Base-by-base conservation (phyloP, 331 rosid genomes). In the Malus hybrid region DNA sequence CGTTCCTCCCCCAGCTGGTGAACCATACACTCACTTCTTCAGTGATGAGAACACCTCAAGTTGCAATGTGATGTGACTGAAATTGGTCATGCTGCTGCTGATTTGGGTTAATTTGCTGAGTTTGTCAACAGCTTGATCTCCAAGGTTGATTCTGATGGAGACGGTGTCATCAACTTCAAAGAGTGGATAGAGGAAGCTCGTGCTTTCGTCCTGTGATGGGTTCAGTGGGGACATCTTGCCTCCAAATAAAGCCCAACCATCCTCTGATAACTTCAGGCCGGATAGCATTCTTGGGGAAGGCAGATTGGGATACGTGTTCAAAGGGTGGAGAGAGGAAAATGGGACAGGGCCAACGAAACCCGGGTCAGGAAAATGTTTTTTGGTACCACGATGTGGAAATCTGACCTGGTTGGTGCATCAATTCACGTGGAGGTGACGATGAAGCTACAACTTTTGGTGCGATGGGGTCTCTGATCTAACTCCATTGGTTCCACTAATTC, bases 201-300 rank as follows among this genome's bases (percentile, higher is more conserved):
- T 24, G 24, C 24, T 24, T 24, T 24, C 24, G 24, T 24, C 24
- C 24, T 24, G 24, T 24, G 24, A 24, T 1, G 24, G 24, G 24
- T 24, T 24, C 90, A 93, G 90, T 82, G 46, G 98, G 74, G 98
- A 87, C 65, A 80, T 90, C 14, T 87, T 89, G 82, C 76, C 90
- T 72, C 86, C 93, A 2, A 80, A 76, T 61, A 97, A 90, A 88
- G 89, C 89, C 59, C 89, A 87, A 56, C 71, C 86, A 33, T 88
- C 91, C 50, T 82, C 93, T 32, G 98, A 90, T 78, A 93, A 93
- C 83, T 93, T 93, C 91, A 86, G 94, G 74, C 96, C 96, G 1
- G 97, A 93, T 65, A 93, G 96, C 83, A 93, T 93, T 78, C 93
- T 93, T 10, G 97, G 97, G 42, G 97, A 93, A 76, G 97, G 97